A percentile compares a stretch with the other conserved stretches of the same genome.
phyloP scores from a whole-genome alignment of 2,329 filamentous ascomycete species.

The Colletotrichum plurivorum region DNA sequence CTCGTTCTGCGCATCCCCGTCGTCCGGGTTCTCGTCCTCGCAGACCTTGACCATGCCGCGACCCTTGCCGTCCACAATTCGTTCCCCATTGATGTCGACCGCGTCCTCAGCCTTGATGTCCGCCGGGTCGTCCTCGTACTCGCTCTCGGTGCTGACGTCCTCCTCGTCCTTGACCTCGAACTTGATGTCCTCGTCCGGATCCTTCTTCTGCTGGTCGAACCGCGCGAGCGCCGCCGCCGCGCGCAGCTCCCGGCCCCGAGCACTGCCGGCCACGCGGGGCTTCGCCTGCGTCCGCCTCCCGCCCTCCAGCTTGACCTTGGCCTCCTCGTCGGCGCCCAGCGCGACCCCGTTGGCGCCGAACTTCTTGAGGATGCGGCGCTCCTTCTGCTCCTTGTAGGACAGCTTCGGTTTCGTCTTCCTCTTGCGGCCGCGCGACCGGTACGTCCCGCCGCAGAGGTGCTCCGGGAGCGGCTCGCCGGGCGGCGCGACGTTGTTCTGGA shows the following conservation, averaged over 20 bases:
- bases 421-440: slow-evolving; percentile 68
- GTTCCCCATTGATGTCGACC: slow-evolving; percentile 75
- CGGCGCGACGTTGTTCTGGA: slow-evolving; percentile 66
- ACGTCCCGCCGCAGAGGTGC: slow-evolving; percentile 87
- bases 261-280: slow-evolving; percentile 81
- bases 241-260: slow-evolving; percentile 80
- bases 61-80: slow-evolving; percentile 76
- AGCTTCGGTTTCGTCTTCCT: slow-evolving; percentile 70
- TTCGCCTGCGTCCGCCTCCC: slow-evolving; percentile 74
- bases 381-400: slow-evolving; percentile 80
- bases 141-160: slow-evolving; percentile 55
- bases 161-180: slow-evolving; percentile 51
- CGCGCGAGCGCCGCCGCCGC: slow-evolving; percentile 83
- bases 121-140: slow-evolving; percentile 62
- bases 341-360: slow-evolving; percentile 80
- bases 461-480: slow-evolving; percentile 73
- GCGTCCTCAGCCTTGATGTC: slow-evolving; percentile 65
- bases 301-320: slow-evolving; percentile 76
- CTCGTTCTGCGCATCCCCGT: slow-evolving; percentile 72
- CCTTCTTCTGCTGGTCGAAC: slow-evolving; percentile 73
- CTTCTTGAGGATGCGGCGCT: slow-evolving; percentile 80
- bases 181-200: slow-evolving; percentile 55
- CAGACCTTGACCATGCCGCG: slow-evolving; percentile 81
- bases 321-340: slow-evolving; percentile 77
- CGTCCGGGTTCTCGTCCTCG: slow-evolving; percentile 73